Conservation (phyloP, 257 asterid species). For the Solanum bulbocastanum region DNA sequence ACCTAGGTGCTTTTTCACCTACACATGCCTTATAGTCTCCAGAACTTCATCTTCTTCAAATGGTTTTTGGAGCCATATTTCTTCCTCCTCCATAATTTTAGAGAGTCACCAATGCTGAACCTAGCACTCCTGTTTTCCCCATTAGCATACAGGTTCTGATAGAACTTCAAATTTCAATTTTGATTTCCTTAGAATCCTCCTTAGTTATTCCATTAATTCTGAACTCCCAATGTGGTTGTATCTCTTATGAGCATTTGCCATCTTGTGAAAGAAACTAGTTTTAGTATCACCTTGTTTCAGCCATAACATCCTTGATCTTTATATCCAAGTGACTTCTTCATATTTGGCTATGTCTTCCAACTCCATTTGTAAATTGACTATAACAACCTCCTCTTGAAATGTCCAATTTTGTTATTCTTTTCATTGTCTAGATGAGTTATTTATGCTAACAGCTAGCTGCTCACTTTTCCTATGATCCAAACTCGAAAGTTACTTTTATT, state of each 20-base stretch:
- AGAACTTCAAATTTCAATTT: background rate
- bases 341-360: background rate
- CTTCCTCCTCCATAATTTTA: background rate
- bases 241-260: background rate
- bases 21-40: background rate
- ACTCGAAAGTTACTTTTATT: background rate
- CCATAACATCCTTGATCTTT: background rate
- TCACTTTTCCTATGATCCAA: background rate
- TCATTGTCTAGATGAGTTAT: background rate
- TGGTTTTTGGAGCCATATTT: background rate
- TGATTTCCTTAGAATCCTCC: background rate
- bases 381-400: background rate
- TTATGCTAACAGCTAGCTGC: background rate
- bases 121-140: background rate
- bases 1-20: background rate
- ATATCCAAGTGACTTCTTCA: background rate
- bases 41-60: background rate
- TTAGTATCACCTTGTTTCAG: background rate
- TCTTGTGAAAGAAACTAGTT: background rate
- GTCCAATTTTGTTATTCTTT: background rate
- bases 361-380: background rate
- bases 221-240: background rate
- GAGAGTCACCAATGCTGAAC: background rate
- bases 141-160: background rate
- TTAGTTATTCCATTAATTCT: background rate